Conservation (phyloP, 352 stramenopile genomes). For the Pythium apleroticum region DNA sequence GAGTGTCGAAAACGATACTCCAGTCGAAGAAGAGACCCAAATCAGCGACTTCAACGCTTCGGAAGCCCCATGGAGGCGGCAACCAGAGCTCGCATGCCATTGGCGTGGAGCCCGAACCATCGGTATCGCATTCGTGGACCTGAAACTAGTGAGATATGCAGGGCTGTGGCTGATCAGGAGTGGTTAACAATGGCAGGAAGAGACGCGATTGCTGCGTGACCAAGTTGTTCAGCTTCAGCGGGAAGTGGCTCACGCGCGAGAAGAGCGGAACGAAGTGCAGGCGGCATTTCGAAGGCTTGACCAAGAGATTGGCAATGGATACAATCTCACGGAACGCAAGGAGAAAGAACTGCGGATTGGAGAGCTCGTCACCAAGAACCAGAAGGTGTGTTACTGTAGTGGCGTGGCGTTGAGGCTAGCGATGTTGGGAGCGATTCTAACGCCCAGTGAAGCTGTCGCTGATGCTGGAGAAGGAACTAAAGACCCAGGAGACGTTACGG, state of each 20-base stretch:
- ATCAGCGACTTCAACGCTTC: constrained; percentile 13
- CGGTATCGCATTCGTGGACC: too few relatives aligned
- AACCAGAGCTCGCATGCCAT: constrained; percentile 11
- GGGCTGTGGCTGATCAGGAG: neutral
- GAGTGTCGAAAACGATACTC: constrained; percentile 9
- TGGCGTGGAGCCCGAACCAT: neutral
- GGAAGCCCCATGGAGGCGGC: neutral
- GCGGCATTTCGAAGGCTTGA: constrained; percentile 51
- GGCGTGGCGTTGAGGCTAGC: neutral
- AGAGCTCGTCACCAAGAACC: constrained; percentile 58
- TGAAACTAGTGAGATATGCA: neutral
- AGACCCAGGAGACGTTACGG: constrained; percentile 35
- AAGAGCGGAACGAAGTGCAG: constrained; percentile 41
- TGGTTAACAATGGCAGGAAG: constrained; percentile 15
- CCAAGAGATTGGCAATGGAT: constrained; percentile 50
- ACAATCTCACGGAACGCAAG: constrained; percentile 55
- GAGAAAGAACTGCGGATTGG: constrained; percentile 65
- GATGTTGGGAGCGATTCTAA: neutral
- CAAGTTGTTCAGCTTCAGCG: constrained; percentile 26
- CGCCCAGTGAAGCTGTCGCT: constrained; percentile 39
- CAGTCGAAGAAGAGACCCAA: neutral
- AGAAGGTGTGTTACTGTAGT: constrained; percentile 36
- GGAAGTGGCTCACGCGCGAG: constrained; percentile 39
- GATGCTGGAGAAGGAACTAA: constrained; percentile 53
- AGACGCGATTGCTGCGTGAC: constrained; percentile 33